Evolutionary conservation across 2,329 filamentous ascomycete species (phyloP).

Genomic region (Colletotrichum phormii): DNA sequence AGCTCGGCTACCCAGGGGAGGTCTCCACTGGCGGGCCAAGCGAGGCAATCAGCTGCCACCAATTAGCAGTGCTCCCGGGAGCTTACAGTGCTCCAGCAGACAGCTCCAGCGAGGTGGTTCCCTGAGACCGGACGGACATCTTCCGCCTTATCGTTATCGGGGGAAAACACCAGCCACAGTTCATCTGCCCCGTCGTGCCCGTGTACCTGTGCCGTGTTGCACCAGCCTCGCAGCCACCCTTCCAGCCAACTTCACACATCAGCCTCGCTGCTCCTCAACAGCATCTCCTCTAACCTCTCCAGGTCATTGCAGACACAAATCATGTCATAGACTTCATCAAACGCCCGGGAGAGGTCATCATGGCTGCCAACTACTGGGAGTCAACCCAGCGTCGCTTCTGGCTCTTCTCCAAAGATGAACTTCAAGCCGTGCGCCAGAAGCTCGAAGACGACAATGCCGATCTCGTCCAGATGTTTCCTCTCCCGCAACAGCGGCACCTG

Average conservation of each 20-base stretch:
- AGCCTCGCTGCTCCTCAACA: slow-evolving; percentile 2
- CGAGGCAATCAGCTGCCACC: slow-evolving; percentile 36
- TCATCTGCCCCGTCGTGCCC: slow-evolving; percentile 5
- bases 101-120: slow-evolving; percentile 15
- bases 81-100: slow-evolving; percentile 26
- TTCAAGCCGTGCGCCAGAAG: slow-evolving; percentile 79
- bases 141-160: slow-evolving; percentile 32
- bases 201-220: neutral
- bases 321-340: slow-evolving; percentile 20
- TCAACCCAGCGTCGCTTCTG: slow-evolving; percentile 92
- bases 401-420: slow-evolving; percentile 79
- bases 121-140: slow-evolving; percentile 9
- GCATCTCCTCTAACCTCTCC: neutral
- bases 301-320: neutral
- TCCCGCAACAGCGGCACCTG: slow-evolving; percentile 84
- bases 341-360: slow-evolving; percentile 50
- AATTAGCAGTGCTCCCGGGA: slow-evolving; percentile 31
- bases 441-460: slow-evolving; percentile 82
- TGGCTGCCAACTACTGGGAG: slow-evolving; percentile 98
- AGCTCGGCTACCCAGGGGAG: slow-evolving; percentile 32
- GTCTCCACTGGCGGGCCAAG: slow-evolving; percentile 32
- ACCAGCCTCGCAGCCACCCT: neutral
- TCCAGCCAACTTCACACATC: neutral
- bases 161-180: slow-evolving; percentile 6
- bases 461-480: slow-evolving; percentile 80